Base-by-base conservation (phyloP, 345 rosid species). In the Populus davidiana region DNA sequence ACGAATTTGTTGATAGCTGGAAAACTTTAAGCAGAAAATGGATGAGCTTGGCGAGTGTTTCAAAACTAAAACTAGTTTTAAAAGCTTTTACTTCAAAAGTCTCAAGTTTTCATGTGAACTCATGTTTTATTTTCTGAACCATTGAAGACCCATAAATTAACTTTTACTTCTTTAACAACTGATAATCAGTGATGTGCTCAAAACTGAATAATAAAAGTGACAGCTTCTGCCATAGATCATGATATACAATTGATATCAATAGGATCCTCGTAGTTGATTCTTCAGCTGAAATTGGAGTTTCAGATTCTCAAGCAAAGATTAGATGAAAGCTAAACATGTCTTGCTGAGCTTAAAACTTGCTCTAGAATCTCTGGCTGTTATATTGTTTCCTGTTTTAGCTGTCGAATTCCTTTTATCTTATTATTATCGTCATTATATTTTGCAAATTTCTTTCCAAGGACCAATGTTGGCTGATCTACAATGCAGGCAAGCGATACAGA, bases 401-500 rank as follows among this genome's bases (percentile, higher is more conserved):
- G 63, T 5, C 29, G 4, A n/a, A n/a, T 8, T 1, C 63, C 14
- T n/a, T 6, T 52, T 54, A 0, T 56, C 6, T 2, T 41, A 1
- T 18, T 8, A 18, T 1, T 10, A 0, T 11, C 36, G 36, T 4
- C 36, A 33, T 33, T 33, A 33, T 33, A 33, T 4, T 33, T 12
- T 59, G 29, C 16, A 59, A 10, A 23, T 10, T n/a, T 59, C 29
- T 59, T 59, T 59, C 11, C 10, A 1, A 59, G 25, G 63, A 11
- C 13, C 64, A 9, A 4, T 11, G 16, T 0, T 59, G 64, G 64
- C 64, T 25, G 33, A 70, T 52, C 25, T 81, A 43, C 69, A 21
- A 68, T 85, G 83, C 89, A 96, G 99, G 88, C 70, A 61, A 92
- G 93, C 56, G 98, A 96, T 75, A 71, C 88, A 0, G 98, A 96